These are phyloP conservation scores for Calendula officinalis DNA, from an alignment of 129 eudicot species.

Conservation along the genomic window DNA sequence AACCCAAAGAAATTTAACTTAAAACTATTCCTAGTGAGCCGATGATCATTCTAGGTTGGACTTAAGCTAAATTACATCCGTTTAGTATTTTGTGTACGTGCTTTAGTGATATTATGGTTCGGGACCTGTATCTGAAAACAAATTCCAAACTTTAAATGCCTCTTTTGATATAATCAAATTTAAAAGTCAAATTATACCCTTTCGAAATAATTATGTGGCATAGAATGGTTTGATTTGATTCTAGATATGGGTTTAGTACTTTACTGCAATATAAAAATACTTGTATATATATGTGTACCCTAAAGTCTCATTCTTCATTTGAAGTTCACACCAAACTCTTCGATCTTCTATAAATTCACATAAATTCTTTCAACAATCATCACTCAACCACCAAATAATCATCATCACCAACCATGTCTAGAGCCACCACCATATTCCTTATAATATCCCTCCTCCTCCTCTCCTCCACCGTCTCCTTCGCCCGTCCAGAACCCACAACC, in stretches of 20 bases:
- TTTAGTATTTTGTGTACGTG: too few species aligned
- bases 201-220: conserved; percentile 22
- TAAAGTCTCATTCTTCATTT: background rate
- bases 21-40: too few species aligned
- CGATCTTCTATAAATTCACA: conserved; percentile 21
- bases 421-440: conserved; percentile 30
- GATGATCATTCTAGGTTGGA: too few species aligned
- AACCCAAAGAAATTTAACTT: too few species aligned
- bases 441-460: conserved; percentile 30
- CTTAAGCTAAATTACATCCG: too few species aligned
- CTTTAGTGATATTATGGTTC: too few species aligned
- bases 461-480: conserved; percentile 17
- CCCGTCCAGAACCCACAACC: conserved; percentile 35
- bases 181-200: conserved; percentile 18
- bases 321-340: conserved; percentile 20
- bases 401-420: conserved; percentile 25
- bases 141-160: too few species aligned
- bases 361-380: conserved; percentile 25
- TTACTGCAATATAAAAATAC: background rate
- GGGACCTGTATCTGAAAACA: too few species aligned
- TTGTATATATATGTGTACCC: background rate
- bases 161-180: too few species aligned
- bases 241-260: background rate
- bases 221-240: conserved; percentile 5
- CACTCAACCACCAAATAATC: conserved; percentile 24